Evolutionary conservation across 2,329 filamentous ascomycete species (phyloP).

Genomic region (Epichloe brachyelytri): DNA sequence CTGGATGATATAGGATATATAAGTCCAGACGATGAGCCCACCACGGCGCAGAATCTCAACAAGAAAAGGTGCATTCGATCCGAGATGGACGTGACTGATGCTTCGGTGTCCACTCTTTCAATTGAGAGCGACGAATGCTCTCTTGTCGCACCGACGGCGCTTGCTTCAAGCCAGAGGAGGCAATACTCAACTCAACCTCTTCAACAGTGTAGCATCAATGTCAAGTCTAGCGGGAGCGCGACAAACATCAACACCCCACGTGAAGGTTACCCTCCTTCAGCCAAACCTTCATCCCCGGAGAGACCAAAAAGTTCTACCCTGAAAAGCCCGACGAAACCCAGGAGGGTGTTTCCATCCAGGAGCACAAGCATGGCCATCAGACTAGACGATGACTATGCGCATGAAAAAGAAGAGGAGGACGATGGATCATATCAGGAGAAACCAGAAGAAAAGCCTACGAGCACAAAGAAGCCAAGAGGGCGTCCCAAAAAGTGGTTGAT

Average conservation of each 20-base stretch:
- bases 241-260: conserved; percentile 25
- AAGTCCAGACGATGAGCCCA: conserved; percentile 7
- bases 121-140: conserved; percentile 17
- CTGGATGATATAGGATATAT: conserved; percentile 10
- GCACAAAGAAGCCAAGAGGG: conserved; percentile 18
- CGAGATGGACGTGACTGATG: conserved; percentile 4
- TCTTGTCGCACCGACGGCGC: conserved; percentile 19
- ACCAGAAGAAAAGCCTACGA: conserved; percentile 5
- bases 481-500: conserved; percentile 16
- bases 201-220: neutral
- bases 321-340: neutral
- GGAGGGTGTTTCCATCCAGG: neutral
- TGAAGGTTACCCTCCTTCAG: neutral
- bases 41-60: neutral
- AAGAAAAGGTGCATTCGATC: neutral
- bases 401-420: conserved; percentile 6
- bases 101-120: conserved; percentile 8
- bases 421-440: conserved; percentile 6
- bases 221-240: conserved; percentile 19
- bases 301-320: neutral
- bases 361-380: neutral
- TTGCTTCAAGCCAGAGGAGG: conserved; percentile 25
- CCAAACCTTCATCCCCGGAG: neutral
- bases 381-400: neutral
- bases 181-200: conserved; percentile 18